Percentiles rank a stretch among this genome's conserved stretches.
Conservation (phyloP, 1,284 basidiomycete species). For the Apiotrichum mycotoxinovorans region DNA sequence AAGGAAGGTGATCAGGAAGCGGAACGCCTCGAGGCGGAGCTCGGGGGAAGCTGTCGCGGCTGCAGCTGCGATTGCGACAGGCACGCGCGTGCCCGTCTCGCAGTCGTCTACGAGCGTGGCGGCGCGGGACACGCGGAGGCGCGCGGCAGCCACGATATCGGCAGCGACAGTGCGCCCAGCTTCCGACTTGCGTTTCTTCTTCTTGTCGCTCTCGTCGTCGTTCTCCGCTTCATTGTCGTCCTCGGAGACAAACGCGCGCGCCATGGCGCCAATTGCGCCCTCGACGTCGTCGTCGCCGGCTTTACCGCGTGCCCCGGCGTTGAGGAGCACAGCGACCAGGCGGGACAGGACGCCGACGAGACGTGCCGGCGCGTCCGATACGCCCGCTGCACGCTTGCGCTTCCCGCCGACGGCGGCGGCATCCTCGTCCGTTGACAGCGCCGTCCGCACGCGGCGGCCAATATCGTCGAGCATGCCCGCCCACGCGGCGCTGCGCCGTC, state of each 20-base stretch:
- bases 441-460: background rate
- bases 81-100: background rate
- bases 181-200: slow-evolving; percentile 9
- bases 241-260: slow-evolving; percentile 12
- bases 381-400: slow-evolving; percentile 9
- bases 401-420: slow-evolving; percentile 7
- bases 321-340: slow-evolving; percentile 13
- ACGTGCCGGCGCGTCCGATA: slow-evolving; percentile 4
- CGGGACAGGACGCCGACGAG: slow-evolving; percentile 13
- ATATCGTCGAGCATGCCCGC: slow-evolving; percentile 14
- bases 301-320: slow-evolving; percentile 14
- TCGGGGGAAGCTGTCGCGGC: slow-evolving; percentile 8
- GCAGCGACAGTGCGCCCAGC: background rate
- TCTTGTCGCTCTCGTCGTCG: slow-evolving; percentile 11
- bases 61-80: background rate
- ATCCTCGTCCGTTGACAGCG: background rate
- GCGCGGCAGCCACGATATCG: slow-evolving; percentile 11
- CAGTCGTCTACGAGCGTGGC: slow-evolving; percentile 4
- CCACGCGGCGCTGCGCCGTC: slow-evolving; percentile 15
- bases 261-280: slow-evolving; percentile 8
- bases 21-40: slow-evolving; percentile 12
- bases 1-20: slow-evolving; percentile 16
- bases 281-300: slow-evolving; percentile 16
- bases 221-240: background rate
- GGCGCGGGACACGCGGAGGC: slow-evolving; percentile 16